Conservation (phyloP, 2,329 filamentous ascomycete genomes). For the Penicillium decumbens region DNA sequence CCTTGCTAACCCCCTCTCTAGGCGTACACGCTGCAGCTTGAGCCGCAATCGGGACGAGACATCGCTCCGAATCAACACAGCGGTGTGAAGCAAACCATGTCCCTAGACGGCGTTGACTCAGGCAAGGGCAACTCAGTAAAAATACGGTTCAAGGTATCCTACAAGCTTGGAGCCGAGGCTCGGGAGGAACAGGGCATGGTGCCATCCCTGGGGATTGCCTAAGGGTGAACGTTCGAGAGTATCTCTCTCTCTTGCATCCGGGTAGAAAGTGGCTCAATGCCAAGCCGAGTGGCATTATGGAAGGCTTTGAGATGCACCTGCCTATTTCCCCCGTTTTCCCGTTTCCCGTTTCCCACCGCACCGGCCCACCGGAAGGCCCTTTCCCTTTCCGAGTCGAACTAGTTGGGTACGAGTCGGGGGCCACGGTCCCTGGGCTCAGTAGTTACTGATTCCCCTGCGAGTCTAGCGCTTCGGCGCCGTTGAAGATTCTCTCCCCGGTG, state of each 20-base stretch:
- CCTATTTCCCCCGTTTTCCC: neutral
- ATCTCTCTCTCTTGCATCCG: no score
- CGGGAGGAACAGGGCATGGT: slow-evolving; percentile 83
- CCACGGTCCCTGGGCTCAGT: neutral
- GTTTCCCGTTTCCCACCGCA: no score
- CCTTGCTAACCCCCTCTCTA: slow-evolving; percentile 6
- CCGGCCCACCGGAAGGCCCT: neutral
- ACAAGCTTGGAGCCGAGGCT: slow-evolving; percentile 59
- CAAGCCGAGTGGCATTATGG: neutral
- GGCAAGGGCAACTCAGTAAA: slow-evolving; percentile 75
- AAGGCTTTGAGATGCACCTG: neutral
- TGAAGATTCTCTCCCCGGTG: neutral
- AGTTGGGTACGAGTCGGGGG: neutral
- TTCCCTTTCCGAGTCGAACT: neutral
- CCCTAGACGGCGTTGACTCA: slow-evolving; percentile 67
- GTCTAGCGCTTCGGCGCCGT: neutral
- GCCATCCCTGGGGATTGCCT: slow-evolving; percentile 70
- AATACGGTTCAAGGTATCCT: slow-evolving; percentile 82
- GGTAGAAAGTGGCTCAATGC: neutral
- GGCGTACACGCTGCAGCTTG: slow-evolving; percentile 61
- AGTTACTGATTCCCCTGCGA: neutral
- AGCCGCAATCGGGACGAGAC: slow-evolving; percentile 76
- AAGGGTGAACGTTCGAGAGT: neutral
- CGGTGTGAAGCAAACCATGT: slow-evolving; percentile 77
- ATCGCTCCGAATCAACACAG: slow-evolving; percentile 66